Percentiles rank a stretch among this genome's conserved stretches.
phyloP scores from a whole-genome alignment of 2,329 filamentous ascomycete genomes.

The Hypomyces perniciosus region DNA sequence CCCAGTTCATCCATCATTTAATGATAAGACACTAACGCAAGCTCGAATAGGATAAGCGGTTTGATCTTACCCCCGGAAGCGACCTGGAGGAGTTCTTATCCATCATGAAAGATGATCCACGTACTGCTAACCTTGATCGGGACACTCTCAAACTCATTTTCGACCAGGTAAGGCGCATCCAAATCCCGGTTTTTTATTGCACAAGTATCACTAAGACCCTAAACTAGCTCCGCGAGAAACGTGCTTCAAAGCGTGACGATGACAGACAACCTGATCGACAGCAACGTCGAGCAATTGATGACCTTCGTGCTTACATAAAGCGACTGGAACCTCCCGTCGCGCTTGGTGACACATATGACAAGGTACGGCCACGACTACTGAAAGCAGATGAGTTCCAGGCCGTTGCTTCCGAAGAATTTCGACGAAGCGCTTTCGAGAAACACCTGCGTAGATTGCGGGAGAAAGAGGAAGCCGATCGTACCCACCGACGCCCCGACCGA shows the following conservation, averaged over 20 bases:
- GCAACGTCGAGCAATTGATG: constrained; percentile 78
- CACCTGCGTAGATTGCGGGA: constrained; percentile 85
- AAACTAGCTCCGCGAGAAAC: constrained; percentile 72
- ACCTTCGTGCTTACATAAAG: constrained; percentile 79
- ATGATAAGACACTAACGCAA: constrained; percentile 10
- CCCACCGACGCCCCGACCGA: constrained; percentile 53
- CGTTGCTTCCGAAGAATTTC: constrained; percentile 74
- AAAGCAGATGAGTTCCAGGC: constrained; percentile 80
- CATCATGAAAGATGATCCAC: constrained; percentile 77
- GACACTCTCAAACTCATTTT: constrained; percentile 78
- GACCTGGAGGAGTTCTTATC: constrained; percentile 81
- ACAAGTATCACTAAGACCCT: constrained; percentile 2
- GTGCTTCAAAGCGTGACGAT: constrained; percentile 73
- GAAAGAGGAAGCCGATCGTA: constrained; percentile 72
- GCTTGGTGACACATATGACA: constrained; percentile 78
- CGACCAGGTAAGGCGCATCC: constrained; percentile 54
- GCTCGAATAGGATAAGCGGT: constrained; percentile 69
- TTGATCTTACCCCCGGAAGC: constrained; percentile 82
- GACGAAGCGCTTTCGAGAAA: constrained; percentile 83
- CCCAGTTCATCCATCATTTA: background rate
- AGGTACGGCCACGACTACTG: constrained; percentile 72
- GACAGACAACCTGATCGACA: constrained; percentile 80
- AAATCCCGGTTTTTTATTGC: background rate
- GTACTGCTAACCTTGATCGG: constrained; percentile 79
- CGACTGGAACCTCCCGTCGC: constrained; percentile 80